These are phyloP conservation scores for Stentor coeruleus DNA, from an alignment of 73 alveolate genomes.

Conservation along the genomic window DNA sequence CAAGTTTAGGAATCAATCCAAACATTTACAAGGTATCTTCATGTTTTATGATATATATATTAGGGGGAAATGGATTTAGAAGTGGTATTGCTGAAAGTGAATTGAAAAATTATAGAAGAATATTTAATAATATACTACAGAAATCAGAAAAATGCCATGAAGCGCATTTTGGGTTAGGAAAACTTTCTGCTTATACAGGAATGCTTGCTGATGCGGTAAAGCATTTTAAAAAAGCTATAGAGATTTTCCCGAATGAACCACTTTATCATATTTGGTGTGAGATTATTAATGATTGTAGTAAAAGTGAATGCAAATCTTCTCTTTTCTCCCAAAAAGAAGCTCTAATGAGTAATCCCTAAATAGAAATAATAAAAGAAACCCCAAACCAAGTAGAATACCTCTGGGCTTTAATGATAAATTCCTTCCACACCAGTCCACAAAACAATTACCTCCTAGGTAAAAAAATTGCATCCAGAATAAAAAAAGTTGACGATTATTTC, in stretches of 20 bases:
- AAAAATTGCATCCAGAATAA: slow-evolving; percentile 37
- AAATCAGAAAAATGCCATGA: slow-evolving; percentile 44
- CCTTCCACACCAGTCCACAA: neutral
- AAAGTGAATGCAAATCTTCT: neutral
- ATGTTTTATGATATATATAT: neutral
- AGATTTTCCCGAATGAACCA: slow-evolving; percentile 26
- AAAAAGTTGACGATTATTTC: slow-evolving; percentile 32
- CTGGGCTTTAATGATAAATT: neutral
- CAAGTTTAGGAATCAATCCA: neutral
- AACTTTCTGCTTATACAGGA: slow-evolving; percentile 38
- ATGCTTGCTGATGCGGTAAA: slow-evolving; percentile 41
- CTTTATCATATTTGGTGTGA: slow-evolving; percentile 40
- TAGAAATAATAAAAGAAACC: neutral
- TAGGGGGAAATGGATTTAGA: neutral
- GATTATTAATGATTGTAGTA: neutral
- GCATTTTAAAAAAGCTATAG: slow-evolving; percentile 29
- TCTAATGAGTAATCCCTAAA: neutral
- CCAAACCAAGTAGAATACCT: neutral
- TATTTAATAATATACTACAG: neutral
- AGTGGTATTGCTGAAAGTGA: neutral
- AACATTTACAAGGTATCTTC: neutral
- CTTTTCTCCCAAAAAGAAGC: neutral
- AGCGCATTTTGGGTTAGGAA: slow-evolving; percentile 54
- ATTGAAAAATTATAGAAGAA: neutral
- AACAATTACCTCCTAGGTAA: no score